Base-by-base conservation (phyloP, 1,284 basidiomycete species). In the Papiliotrema terrestris region DNA sequence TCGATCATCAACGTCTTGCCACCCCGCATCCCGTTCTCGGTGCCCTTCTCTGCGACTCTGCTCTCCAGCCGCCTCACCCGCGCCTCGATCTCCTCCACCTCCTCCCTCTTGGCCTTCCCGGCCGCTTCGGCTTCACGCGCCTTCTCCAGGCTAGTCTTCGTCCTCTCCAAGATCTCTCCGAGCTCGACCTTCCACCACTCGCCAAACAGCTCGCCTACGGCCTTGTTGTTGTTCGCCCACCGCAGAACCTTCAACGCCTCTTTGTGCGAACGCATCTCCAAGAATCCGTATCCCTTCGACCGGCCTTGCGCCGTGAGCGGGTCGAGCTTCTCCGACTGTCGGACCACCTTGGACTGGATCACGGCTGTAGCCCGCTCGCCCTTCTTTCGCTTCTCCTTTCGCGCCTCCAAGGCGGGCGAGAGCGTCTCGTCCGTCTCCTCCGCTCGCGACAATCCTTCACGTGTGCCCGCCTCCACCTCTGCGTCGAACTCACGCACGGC, bases 231-330 rank as follows among this genome's bases (percentile, higher is more conserved):
- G 78, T 98, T 99, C 17, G 88, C 86, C 90, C 91, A 98, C 22
- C 95, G 83, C 36, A 98, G 76, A 1, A 97, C 88, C 43, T 90
- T 87, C 35, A 99, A 80, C 2, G 94, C 92, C 69, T 98, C 91
- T 11, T 86, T 84, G 71, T 97, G 95, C 25, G 79, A 83, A 38
- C 84, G 80, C 83, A 97, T 84, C 79, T 98, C 95, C 41, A 98
- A 72, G 79, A 99, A 98, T 15, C 95, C 96, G 68, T 97, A 99
- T 0, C 95, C 95, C 71, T 88, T 90, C 63, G 87, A 90, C 53
- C 88, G 83, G 2, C 91, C 91, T 62, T 89, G 85, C 2, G 89
- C 90, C 0, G 89, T 94, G 32, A 93, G 74, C 0, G 89, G 81
- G 72, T 98, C 95, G 50, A 95, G 81, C 20, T 91, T 86, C 61